phyloP scores from a whole-genome alignment of 139 green algal genomes.

The Haematococcus lacustris region DNA sequence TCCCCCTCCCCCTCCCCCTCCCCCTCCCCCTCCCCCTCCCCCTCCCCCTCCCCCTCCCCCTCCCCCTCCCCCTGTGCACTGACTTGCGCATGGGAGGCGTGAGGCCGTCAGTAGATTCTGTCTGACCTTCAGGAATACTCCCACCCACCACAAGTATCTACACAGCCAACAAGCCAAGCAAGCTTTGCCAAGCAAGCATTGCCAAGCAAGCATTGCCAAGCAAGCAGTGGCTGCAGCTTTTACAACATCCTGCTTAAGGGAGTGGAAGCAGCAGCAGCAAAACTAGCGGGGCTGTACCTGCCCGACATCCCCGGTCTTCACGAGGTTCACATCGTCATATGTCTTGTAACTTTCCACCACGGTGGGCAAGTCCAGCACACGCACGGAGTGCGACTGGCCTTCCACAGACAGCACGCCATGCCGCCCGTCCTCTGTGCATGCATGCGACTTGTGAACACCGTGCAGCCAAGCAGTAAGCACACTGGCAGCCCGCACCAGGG shows the following conservation, averaged over 20 bases:
- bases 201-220: too few relatives aligned
- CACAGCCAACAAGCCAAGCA: background rate
- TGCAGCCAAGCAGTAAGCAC: background rate
- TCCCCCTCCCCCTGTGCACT: too few relatives aligned
- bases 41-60: too few relatives aligned
- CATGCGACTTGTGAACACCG: background rate
- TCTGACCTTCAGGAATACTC: background rate
- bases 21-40: too few relatives aligned
- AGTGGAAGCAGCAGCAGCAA: too few relatives aligned
- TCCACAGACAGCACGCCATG: slow-evolving; percentile 48
- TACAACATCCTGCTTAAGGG: too few relatives aligned
- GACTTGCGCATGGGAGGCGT: slow-evolving; percentile 2
- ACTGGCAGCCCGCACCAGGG: slow-evolving; percentile 3
- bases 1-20: too few relatives aligned
- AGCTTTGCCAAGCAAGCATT: too few relatives aligned
- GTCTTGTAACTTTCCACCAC: slow-evolving; percentile 91
- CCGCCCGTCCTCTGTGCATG: slow-evolving; percentile 13
- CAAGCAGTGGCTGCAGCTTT: background rate
- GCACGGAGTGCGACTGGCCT: slow-evolving; percentile 39
- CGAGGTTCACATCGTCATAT: slow-evolving; percentile 81
- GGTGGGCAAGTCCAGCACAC: slow-evolving; percentile 72
- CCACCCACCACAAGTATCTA: background rate
- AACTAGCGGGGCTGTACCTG: too few relatives aligned
- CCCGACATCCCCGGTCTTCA: slow-evolving; percentile 82
- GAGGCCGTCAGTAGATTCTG: too few relatives aligned